Percentiles rank a stretch among this genome's conserved stretches.
Conservation (phyloP, 2,329 filamentous ascomycete genomes). For the Aspergillus brasiliensis region DNA sequence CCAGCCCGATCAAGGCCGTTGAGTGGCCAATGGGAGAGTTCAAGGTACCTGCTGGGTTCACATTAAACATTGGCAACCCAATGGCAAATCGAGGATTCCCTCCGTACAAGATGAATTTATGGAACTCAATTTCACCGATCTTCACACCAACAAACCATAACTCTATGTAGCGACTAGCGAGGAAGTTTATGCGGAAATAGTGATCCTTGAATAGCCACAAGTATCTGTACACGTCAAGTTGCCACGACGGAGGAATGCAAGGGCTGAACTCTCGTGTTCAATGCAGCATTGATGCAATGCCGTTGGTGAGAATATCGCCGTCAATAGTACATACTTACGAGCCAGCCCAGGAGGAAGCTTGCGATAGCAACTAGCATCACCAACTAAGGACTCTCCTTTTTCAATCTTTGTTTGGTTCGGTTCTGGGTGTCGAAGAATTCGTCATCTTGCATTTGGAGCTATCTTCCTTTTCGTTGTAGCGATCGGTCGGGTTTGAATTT, state of each 20-base stretch:
- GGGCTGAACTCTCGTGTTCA: not conserved
- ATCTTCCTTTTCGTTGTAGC: not conserved
- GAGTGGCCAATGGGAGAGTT: not conserved
- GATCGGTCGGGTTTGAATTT: not conserved
- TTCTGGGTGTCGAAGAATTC: not conserved
- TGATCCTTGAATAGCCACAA: not conserved
- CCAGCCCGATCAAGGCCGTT: not conserved
- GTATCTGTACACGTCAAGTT: not conserved
- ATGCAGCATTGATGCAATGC: not conserved
- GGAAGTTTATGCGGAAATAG: not conserved
- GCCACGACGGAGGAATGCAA: not conserved
- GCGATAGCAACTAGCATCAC: not conserved
- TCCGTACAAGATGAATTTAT: not conserved
- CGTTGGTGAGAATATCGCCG: not conserved
- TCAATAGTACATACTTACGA: not conserved
- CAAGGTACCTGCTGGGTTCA: not conserved
- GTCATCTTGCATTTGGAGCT: not conserved
- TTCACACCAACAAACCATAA: not conserved
- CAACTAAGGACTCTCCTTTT: not conserved
- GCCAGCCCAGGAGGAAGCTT: not conserved
- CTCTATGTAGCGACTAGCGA: not conserved
- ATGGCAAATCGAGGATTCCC: not conserved
- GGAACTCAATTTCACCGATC: not conserved
- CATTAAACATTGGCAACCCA: not conserved
- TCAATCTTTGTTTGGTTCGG: not conserved